Conservation (phyloP, 495 filamentous ascomycete genomes). For the Hypoxylon cercidicola region DNA sequence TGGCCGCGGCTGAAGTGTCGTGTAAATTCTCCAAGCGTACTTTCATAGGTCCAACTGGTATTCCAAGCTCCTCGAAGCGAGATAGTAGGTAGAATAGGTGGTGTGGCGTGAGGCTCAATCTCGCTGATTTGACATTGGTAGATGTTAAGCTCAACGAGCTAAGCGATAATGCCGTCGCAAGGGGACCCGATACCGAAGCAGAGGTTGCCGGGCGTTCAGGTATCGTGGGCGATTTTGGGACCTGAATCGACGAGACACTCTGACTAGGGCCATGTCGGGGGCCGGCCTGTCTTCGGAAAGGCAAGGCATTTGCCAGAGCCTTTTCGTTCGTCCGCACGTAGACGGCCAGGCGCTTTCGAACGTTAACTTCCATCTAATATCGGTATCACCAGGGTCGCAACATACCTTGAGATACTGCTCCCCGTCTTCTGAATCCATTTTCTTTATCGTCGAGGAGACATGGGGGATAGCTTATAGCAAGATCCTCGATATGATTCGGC, state of each 20-base stretch:
- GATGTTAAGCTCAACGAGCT: constrained; percentile 86
- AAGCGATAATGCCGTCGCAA: constrained; percentile 86
- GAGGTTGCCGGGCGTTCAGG: constrained; percentile 65
- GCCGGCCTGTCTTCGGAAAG: constrained; percentile 73
- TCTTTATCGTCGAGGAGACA: constrained; percentile 52
- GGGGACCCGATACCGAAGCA: constrained; percentile 74
- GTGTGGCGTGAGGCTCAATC: constrained; percentile 93
- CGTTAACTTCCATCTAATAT: constrained; percentile 8
- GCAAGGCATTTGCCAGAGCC: constrained; percentile 93
- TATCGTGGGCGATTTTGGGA: constrained; percentile 59
- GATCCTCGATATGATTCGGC: constrained; percentile 20
- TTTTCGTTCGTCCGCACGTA: constrained; percentile 98
- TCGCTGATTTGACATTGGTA: constrained; percentile 84
- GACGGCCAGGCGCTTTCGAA: constrained; percentile 83
- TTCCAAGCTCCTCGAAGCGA: constrained; percentile 90
- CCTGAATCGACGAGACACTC: constrained; percentile 60
- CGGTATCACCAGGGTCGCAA: background rate
- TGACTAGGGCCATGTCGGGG: constrained; percentile 72
- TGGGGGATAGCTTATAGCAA: constrained; percentile 39
- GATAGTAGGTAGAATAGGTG: constrained; percentile 96
- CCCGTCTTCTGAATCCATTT: constrained; percentile 89
- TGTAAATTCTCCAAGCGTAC: constrained; percentile 94
- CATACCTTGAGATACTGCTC: constrained; percentile 87
- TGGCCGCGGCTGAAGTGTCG: constrained; percentile 82
- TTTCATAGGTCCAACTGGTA: constrained; percentile 94